Conservation (phyloP, 495 filamentous ascomycete species). For the Tuber magnatum region DNA sequence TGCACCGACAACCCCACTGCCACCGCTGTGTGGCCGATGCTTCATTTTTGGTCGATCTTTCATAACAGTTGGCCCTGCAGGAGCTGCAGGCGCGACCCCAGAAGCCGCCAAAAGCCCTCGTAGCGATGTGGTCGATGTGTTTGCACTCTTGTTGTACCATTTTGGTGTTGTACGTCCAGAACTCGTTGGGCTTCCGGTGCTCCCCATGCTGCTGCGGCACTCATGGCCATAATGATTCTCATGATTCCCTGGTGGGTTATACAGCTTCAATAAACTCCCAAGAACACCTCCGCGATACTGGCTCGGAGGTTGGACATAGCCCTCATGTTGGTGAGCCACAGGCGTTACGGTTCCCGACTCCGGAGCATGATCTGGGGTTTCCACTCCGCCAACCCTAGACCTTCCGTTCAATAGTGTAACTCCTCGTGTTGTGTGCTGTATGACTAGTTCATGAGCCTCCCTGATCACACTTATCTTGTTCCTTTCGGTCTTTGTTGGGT, state of each 20-base stretch:
- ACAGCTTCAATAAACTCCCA: constrained; percentile 69
- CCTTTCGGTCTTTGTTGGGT: constrained; percentile 22
- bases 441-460: constrained; percentile 50
- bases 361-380: constrained; percentile 38
- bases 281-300: constrained; percentile 72
- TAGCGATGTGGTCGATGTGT: constrained; percentile 48
- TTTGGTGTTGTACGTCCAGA: constrained; percentile 59
- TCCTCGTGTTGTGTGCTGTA: constrained; percentile 47
- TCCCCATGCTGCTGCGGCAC: constrained; percentile 35
- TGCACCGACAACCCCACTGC: constrained; percentile 38
- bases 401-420: constrained; percentile 18
- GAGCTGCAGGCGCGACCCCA: constrained; percentile 41
- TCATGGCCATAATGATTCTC: constrained; percentile 33
- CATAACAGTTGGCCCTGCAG: constrained; percentile 35
- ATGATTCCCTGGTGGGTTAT: constrained; percentile 44
- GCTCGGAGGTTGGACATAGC: constrained; percentile 60
- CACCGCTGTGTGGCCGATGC: constrained; percentile 46
- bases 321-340: constrained; percentile 46
- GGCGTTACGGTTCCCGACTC: constrained; percentile 57
- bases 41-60: constrained; percentile 44
- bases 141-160: constrained; percentile 58
- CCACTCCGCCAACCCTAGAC: constrained; percentile 8
- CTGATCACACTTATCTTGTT: constrained; percentile 35
- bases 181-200: constrained; percentile 43
- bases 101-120: constrained; percentile 44